Base-by-base conservation (phyloP, 2,329 filamentous ascomycete species). In the Beauveria varroae region DNA sequence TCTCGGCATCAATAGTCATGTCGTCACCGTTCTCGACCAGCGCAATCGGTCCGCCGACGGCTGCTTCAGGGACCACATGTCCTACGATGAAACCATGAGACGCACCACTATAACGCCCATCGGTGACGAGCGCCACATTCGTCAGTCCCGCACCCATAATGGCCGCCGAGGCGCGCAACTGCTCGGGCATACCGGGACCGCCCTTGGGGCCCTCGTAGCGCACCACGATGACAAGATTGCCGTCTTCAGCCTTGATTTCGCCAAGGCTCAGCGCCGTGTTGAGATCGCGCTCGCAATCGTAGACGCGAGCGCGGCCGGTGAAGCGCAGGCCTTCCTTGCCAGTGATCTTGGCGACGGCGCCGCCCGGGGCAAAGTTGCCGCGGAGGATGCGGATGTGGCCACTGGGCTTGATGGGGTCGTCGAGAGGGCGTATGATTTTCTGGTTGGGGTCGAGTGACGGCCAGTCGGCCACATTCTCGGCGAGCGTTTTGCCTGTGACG, bases 161-260 rank as follows among this genome's bases (percentile, higher is more conserved):
- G 20, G 93, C 91, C 0, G 92, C 92, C 62, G 85, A 89, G 12
- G 93, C 90, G 72, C 89, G 91, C 50, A 98, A 82, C 75, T 96
- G 92, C 75, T 98, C 93, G 2, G 93, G 93, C 93, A 98, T 98
- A 49, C 93, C 93, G 0, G 93, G 93, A 0, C 93, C 93, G 64
- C 93, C 93, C 71, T 91, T 93, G 14, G 93, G 93, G 0, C 93
- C 93, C 73, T 98, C 93, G 72, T 97, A 97, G 24, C 93, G 87
- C 59, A 98, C 92, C 37, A 97, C 86, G 30, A 97, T 79, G 22
- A 97, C 93, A 16, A 96, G 81, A 70, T 96, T 95, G 70, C 95
- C 91, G 63, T 77, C 76, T 20, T 75, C 73, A 22, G 70, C 67
- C 41, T 67, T 71, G 72, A 82, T 81, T 7, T 84, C 84, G 41